These are phyloP conservation scores for Collybiopsis luxurians DNA, from an alignment of 768 basidiomycete species.

Conservation along the genomic window DNA sequence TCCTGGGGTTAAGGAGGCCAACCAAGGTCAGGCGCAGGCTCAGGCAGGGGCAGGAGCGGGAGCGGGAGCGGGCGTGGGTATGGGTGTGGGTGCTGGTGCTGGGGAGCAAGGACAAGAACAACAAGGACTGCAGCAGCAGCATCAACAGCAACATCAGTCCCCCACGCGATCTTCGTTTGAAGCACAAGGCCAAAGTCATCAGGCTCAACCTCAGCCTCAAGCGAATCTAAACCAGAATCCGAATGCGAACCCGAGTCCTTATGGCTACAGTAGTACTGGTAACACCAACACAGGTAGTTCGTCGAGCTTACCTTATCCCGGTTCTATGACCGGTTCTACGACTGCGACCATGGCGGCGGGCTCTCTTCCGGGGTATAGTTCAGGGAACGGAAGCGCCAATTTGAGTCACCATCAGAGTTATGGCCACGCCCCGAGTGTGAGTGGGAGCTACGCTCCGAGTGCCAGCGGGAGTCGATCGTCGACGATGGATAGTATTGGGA, in stretches of 20 bases:
- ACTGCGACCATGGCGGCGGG: too few relatives aligned
- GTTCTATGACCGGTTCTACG: neutral
- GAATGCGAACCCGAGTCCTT: neutral
- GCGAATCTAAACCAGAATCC: neutral
- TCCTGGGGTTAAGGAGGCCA: conserved; percentile 62
- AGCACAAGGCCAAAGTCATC: too few relatives aligned
- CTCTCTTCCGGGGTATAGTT: too few relatives aligned
- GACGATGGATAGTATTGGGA: neutral
- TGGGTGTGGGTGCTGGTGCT: too few relatives aligned
- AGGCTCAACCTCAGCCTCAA: neutral
- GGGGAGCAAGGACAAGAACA: neutral
- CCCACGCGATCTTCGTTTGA: too few relatives aligned
- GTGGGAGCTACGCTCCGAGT: too few relatives aligned
- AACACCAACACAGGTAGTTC: neutral
- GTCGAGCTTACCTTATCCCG: conserved; percentile 1
- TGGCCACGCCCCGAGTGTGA: neutral
- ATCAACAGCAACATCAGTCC: neutral
- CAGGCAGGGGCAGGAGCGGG: too few relatives aligned
- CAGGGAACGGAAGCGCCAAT: too few relatives aligned
- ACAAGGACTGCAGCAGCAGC: neutral
- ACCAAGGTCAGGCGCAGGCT: conserved; percentile 1
- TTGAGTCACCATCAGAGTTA: neutral
- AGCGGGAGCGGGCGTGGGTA: too few relatives aligned
- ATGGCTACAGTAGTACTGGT: neutral
- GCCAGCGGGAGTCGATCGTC: neutral